phyloP scores from a whole-genome alignment of 2,329 filamentous ascomycete species.

The Myriosclerotinia curreyana region DNA sequence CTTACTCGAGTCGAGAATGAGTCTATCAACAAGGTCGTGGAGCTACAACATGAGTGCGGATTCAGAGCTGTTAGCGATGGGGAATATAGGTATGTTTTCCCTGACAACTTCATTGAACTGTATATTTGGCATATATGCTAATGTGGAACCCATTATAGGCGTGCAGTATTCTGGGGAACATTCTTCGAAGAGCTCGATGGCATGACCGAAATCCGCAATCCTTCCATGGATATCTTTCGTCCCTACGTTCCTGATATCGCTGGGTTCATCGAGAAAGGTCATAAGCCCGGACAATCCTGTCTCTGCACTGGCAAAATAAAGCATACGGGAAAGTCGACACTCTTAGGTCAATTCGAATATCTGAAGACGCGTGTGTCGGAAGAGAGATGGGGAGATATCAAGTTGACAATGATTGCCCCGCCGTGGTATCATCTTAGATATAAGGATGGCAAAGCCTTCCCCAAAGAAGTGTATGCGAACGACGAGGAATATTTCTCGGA shows the following conservation, averaged over 20 bases:
- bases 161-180: conserved; percentile 36
- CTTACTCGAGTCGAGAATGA: conserved; percentile 51
- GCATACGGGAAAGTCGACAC: conserved; percentile 45
- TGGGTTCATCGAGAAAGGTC: conserved; percentile 45
- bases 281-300: conserved; percentile 47
- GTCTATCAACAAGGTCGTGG: conserved; percentile 56
- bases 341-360: conserved; percentile 56
- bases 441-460: conserved; percentile 51
- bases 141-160: conserved; percentile 22
- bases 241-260: conserved; percentile 43
- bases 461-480: conserved; percentile 48
- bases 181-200: conserved; percentile 37
- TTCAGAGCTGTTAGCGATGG: conserved; percentile 58
- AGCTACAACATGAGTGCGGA: conserved; percentile 55
- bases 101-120: not conserved
- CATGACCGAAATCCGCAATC: conserved; percentile 33
- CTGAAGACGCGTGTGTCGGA: conserved; percentile 58
- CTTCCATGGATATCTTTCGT: conserved; percentile 42
- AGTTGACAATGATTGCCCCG: conserved; percentile 66
- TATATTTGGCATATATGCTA: not conserved
- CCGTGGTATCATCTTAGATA: conserved; percentile 68
- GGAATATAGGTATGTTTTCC: conserved; percentile 45
- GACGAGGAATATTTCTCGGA: conserved; percentile 54
- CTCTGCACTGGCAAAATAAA: conserved; percentile 49
- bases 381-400: conserved; percentile 61